Evolutionary conservation across 2,329 filamentous ascomycete genomes (phyloP).

Genomic region (Aureobasidium pullulans): DNA sequence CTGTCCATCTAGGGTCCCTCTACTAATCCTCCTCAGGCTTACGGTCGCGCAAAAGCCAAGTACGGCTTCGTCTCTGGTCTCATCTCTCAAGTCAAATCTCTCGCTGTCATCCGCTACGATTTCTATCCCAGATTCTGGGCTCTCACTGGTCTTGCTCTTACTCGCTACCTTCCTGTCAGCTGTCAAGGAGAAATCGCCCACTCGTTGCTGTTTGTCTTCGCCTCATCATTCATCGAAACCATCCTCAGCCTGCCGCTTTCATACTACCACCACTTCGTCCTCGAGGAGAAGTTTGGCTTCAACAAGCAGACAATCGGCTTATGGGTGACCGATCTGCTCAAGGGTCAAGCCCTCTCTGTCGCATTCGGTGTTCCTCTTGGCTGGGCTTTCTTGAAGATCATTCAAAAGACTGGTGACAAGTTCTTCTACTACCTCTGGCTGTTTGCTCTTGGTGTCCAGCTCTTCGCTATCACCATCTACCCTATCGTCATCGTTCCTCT

Average conservation of each 20-base stretch:
- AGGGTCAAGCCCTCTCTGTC: constrained; percentile 75
- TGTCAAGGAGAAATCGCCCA: constrained; percentile 92
- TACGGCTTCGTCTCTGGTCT: constrained; percentile 75
- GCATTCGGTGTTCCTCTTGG: constrained; percentile 80
- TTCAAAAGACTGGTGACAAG: constrained; percentile 83
- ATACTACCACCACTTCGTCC: constrained; percentile 89
- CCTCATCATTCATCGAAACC: constrained; percentile 76
- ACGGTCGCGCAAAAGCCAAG: constrained; percentile 90
- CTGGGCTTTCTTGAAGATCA: constrained; percentile 85
- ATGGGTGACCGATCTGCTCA: constrained; percentile 85
- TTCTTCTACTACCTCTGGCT: constrained; percentile 99
- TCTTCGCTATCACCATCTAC: constrained; percentile 94
- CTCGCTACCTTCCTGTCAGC: constrained; percentile 64
- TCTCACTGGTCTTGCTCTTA: constrained; percentile 66
- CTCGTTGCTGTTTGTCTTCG: constrained; percentile 84
- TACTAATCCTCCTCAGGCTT: constrained; percentile 50
- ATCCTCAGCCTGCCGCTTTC: constrained; percentile 69
- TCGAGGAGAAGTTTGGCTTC: constrained; percentile 96
- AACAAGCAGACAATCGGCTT: constrained; percentile 93
- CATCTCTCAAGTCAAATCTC: constrained; percentile 80
- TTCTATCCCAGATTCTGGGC: constrained; percentile 86
- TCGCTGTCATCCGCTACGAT: constrained; percentile 84
- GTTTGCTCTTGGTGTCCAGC: constrained; percentile 80
- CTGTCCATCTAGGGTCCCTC: constrained; percentile 3
- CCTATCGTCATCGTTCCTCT: constrained; percentile 87